These are phyloP conservation scores for Bolboschoenoplectus hybrid DNA, from an alignment of 202 grass and related monocot genomes.

Conservation along the genomic window DNA sequence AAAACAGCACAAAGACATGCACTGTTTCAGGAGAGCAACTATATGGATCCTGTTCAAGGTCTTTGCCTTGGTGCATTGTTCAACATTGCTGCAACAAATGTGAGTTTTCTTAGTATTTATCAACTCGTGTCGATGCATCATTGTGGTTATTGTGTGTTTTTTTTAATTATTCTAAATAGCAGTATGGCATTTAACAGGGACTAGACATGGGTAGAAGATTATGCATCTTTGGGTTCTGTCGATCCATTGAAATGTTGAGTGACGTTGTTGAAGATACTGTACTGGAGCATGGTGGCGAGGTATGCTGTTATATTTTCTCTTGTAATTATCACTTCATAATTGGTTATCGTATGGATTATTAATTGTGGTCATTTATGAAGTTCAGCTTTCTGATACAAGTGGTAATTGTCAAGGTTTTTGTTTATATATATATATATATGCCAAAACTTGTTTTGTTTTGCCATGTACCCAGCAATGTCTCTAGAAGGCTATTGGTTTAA, in stretches of 20 bases:
- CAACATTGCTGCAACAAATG: constrained; percentile 97
- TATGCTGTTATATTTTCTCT: constrained; percentile 39
- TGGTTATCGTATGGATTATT: neutral
- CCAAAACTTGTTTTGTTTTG: neutral
- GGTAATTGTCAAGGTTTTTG: neutral
- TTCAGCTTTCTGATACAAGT: neutral
- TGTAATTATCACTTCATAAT: neutral
- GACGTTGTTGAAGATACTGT: constrained; percentile 95
- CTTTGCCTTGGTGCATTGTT: constrained; percentile 98
- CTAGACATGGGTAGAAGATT: constrained; percentile 91
- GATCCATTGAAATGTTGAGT: constrained; percentile 96
- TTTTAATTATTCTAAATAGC: constrained; percentile 5
- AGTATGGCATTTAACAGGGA: constrained; percentile 54
- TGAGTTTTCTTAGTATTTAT: constrained; percentile 36
- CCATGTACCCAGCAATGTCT: neutral
- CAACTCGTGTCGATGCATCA: neutral
- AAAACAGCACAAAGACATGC: constrained; percentile 44
- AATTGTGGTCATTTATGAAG: neutral
- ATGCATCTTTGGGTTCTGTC: constrained; percentile 94
- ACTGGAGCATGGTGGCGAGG: constrained; percentile 92
- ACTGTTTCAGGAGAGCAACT: constrained; percentile 82
- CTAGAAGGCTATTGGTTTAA: neutral
- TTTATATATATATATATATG: neutral
- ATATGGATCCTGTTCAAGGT: constrained; percentile 91
- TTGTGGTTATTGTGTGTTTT: constrained; percentile 19